Conservation (phyloP, 2,329 filamentous ascomycete genomes). For the Diaporthe sp. region DNA sequence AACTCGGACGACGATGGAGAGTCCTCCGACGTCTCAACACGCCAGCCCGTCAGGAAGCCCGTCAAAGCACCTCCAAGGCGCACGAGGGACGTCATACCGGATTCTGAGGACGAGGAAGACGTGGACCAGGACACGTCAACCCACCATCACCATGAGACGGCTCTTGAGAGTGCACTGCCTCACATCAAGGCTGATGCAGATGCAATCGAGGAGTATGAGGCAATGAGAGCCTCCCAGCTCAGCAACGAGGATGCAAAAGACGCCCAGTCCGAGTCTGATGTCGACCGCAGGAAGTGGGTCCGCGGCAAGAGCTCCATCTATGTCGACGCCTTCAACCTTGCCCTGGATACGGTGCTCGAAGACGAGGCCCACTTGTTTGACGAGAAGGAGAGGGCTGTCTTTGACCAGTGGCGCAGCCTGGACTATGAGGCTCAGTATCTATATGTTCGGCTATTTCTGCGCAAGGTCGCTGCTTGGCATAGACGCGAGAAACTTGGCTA, state of each 20-base stretch:
- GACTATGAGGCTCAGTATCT: conserved; percentile 91
- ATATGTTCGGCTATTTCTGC: conserved; percentile 92
- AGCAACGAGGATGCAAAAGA: conserved; percentile 57
- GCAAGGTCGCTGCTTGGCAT: conserved; percentile 94
- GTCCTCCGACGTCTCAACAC: conserved; percentile 35
- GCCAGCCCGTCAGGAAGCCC: conserved; percentile 16
- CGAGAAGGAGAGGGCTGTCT: conserved; percentile 80
- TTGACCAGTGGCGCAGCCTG: conserved; percentile 79
- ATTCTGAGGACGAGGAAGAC: conserved; percentile 44
- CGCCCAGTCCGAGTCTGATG: conserved; percentile 57
- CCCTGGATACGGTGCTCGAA: conserved; percentile 87
- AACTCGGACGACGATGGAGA: conserved; percentile 51
- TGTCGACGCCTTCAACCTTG: conserved; percentile 95
- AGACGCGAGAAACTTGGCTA: conserved; percentile 83
- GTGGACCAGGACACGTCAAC: conserved; percentile 34
- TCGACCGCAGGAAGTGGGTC: conserved; percentile 70
- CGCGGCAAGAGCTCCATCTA: conserved; percentile 91
- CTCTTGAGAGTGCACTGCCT: conserved; percentile 79
- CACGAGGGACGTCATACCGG: conserved; percentile 31
- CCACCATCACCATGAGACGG: conserved; percentile 60
- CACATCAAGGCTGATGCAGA: conserved; percentile 74
- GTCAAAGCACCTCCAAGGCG: not conserved
- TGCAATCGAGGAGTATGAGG: conserved; percentile 85
- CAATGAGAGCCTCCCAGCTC: conserved; percentile 69
- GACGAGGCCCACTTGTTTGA: conserved; percentile 92